phyloP scores from a whole-genome alignment of 2,329 filamentous ascomycete genomes.

The Trichophaea hybrida region DNA sequence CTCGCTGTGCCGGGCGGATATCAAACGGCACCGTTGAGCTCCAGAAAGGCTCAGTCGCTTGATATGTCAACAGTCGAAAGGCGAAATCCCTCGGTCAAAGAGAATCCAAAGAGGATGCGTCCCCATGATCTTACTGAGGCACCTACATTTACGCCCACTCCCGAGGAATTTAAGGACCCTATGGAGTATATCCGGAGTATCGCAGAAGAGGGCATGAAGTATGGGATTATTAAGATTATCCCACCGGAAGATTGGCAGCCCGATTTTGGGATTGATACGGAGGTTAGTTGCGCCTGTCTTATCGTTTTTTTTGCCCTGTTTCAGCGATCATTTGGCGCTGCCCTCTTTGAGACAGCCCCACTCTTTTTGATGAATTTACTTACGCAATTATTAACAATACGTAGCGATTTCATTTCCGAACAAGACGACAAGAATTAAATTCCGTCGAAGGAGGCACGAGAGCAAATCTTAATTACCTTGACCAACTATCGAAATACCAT shows the following conservation, averaged over 20 bases:
- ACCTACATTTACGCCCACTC: constrained; percentile 75
- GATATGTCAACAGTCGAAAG: constrained; percentile 85
- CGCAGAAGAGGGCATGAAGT: constrained; percentile 66
- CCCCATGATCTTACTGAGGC: constrained; percentile 79
- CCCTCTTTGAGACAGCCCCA: neutral
- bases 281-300: constrained; percentile 45
- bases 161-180: constrained; percentile 89
- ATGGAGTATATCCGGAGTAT: constrained; percentile 91
- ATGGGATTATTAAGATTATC: constrained; percentile 89
- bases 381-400: neutral
- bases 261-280: constrained; percentile 87
- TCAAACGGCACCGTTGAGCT: constrained; percentile 43
- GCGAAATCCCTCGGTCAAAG: constrained; percentile 64
- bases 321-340: neutral
- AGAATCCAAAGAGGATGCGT: constrained; percentile 60
- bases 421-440: constrained; percentile 89
- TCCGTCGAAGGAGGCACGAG: constrained; percentile 98
- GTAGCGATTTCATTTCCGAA: constrained; percentile 92
- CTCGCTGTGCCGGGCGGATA: constrained; percentile 31
- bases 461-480: constrained; percentile 88
- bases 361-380: neutral
- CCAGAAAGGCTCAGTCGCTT: constrained; percentile 51
- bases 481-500: constrained; percentile 90
- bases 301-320: constrained; percentile 8
- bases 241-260: constrained; percentile 91